These are phyloP conservation scores for Kluyveromyces dobzhanskii DNA, from an alignment of 805 yeast species.

Conservation along the genomic window DNA sequence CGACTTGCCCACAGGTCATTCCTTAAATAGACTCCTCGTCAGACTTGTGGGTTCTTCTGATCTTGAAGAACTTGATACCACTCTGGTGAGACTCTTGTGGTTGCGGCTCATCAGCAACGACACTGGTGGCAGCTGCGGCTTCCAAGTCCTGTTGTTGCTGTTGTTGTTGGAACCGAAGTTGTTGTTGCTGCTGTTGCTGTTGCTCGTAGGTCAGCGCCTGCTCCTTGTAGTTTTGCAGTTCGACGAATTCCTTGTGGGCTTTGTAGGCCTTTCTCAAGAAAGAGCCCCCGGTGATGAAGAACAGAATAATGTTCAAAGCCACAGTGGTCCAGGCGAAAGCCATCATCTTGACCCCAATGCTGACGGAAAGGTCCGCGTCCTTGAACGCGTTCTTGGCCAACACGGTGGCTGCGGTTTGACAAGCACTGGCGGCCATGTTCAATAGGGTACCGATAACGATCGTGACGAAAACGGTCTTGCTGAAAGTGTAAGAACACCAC, in stretches of 20 bases:
- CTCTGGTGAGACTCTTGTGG: slow-evolving; percentile 23
- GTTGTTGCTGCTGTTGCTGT: slow-evolving; percentile 8
- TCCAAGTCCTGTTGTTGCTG: slow-evolving; percentile 3
- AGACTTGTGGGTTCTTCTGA: slow-evolving; percentile 40
- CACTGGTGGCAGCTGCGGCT: slow-evolving; percentile 4
- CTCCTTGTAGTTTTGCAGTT: slow-evolving; percentile 13
- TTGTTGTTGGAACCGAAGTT: slow-evolving; percentile 4
- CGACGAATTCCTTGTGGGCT: slow-evolving; percentile 13
- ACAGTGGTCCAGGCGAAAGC: slow-evolving; percentile 70
- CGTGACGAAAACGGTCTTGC: slow-evolving; percentile 46
- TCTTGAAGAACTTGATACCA: slow-evolving; percentile 72
- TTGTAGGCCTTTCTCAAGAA: slow-evolving; percentile 18
- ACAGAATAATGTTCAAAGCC: slow-evolving; percentile 26
- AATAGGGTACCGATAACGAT: slow-evolving; percentile 44
- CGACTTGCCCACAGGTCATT: too few species aligned
- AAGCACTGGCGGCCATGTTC: slow-evolving; percentile 53
- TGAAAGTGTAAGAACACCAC: slow-evolving; percentile 46
- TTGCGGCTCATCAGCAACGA: slow-evolving; percentile 10
- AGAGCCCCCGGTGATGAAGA: slow-evolving; percentile 13
- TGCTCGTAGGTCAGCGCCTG: slow-evolving; percentile 14
- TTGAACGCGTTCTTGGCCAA: slow-evolving; percentile 64
- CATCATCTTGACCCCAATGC: slow-evolving; percentile 48
- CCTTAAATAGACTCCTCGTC: slow-evolving; percentile 33
- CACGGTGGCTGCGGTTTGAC: slow-evolving; percentile 72
- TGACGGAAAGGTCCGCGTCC: slow-evolving; percentile 35